Percentiles rank a stretch among this genome's conserved stretches.
Conservation (phyloP, 345 rosid species). For the Salix brachista region DNA sequence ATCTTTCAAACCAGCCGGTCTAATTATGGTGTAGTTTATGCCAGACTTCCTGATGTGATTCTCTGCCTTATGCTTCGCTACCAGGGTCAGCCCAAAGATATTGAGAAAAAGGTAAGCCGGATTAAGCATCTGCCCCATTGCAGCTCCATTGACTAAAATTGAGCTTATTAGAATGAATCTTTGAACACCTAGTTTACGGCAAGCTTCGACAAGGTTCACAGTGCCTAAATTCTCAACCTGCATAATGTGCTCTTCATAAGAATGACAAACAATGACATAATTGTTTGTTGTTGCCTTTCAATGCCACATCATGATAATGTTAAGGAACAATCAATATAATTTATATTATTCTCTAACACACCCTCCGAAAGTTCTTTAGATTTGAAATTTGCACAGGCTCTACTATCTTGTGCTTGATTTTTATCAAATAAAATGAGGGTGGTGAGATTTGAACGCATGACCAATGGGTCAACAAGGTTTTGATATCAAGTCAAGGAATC, state of each 20-base stretch:
- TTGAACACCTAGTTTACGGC: slow-evolving; percentile 56
- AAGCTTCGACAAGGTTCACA: slow-evolving; percentile 79
- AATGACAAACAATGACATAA: not conserved
- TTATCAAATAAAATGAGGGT: too few species aligned
- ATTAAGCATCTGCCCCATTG: slow-evolving; percentile 88
- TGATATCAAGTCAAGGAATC: rapidly evolving
- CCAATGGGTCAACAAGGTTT: rapidly evolving
- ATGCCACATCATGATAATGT: too few species aligned
- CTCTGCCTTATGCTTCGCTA: slow-evolving; percentile 96
- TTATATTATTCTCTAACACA: too few species aligned
- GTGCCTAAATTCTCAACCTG: slow-evolving; percentile 88
- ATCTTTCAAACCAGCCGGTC: slow-evolving; percentile 80
- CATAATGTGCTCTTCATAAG: not conserved
- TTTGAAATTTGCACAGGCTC: too few species aligned
- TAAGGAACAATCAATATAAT: too few species aligned
- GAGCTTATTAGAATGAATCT: slow-evolving; percentile 81
- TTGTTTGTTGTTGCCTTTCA: not conserved
- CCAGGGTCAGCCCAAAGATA: slow-evolving; percentile 70
- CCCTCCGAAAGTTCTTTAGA: too few species aligned
- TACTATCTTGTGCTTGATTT: too few species aligned
- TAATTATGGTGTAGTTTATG: slow-evolving; percentile 71
- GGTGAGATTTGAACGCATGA: too few species aligned
- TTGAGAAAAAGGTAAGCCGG: slow-evolving; percentile 87
- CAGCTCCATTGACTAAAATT: slow-evolving; percentile 88
- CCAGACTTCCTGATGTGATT: slow-evolving; percentile 64